phyloP scores from a whole-genome alignment of 2,329 filamentous ascomycete genomes.

The Arthroderma uncinatum region DNA sequence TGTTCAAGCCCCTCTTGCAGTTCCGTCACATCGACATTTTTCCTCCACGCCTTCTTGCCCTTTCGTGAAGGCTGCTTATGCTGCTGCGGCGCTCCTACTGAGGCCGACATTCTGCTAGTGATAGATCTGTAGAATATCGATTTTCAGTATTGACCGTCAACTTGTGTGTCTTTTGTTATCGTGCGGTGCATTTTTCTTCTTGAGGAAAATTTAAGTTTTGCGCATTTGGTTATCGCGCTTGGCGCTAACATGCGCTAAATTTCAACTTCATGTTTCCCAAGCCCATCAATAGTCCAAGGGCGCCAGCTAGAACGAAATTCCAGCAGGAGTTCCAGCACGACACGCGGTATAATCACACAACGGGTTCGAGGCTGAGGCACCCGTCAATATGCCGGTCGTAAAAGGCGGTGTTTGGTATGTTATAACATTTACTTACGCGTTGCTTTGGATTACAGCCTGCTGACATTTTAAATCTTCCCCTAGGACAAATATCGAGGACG shows the following conservation, averaged over 20 bases:
- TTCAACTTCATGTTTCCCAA: not conserved
- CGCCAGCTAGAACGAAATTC: not conserved
- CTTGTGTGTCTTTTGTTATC: not conserved
- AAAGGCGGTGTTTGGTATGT: constrained; percentile 52
- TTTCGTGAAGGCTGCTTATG: constrained; percentile 85
- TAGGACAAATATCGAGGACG: constrained; percentile 66
- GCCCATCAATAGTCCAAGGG: not conserved
- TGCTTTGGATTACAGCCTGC: not conserved
- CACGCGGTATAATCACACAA: not conserved
- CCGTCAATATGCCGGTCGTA: constrained; percentile 49
- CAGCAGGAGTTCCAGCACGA: too few species aligned
- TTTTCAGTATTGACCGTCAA: not conserved
- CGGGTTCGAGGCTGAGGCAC: not conserved
- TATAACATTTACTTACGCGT: constrained; percentile 14
- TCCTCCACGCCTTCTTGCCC: constrained; percentile 97
- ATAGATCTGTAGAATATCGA: not conserved
- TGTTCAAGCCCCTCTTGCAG: constrained; percentile 72
- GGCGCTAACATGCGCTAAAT: not conserved
- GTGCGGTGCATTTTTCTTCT: constrained; percentile 12
- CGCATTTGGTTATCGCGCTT: constrained; percentile 19
- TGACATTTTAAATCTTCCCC: not conserved
- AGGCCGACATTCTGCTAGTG: constrained; percentile 24
- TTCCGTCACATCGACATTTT: constrained; percentile 89
- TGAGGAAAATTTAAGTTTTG: not conserved
- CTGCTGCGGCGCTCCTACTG: constrained; percentile 55